A percentile compares a stretch with the other conserved stretches of the same genome.
Conservation (phyloP, 495 filamentous ascomycete species). For the Penicillium malachiteum region DNA sequence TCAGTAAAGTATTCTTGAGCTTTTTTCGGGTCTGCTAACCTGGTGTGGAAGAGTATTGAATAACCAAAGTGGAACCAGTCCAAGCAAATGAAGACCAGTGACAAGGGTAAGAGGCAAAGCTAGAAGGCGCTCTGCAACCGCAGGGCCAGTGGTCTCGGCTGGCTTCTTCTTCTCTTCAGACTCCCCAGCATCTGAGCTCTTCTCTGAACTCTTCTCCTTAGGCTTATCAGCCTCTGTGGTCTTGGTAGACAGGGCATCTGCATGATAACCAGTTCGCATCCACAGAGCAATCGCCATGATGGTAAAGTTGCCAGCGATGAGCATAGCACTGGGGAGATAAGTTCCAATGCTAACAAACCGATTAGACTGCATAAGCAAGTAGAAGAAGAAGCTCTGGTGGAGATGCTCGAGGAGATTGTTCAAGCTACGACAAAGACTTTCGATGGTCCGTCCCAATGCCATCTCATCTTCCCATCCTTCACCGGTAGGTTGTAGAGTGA, state of each 20-base stretch:
- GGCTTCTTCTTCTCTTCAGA: too few species aligned
- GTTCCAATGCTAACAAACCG: slow-evolving; percentile 98
- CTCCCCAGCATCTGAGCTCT: slow-evolving; percentile 16
- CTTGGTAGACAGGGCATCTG: slow-evolving; percentile 14
- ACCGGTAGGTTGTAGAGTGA: slow-evolving; percentile 86
- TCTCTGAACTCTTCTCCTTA: slow-evolving; percentile 25
- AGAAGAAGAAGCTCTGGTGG: slow-evolving; percentile 99
- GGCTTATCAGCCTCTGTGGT: slow-evolving; percentile 11
- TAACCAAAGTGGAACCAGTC: slow-evolving; percentile 80
- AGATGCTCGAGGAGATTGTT: slow-evolving; percentile 97
- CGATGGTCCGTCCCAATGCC: slow-evolving; percentile 83
- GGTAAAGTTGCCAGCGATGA: slow-evolving; percentile 89
- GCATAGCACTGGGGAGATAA: slow-evolving; percentile 94
- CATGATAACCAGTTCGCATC: slow-evolving; percentile 73
- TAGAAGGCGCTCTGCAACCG: slow-evolving; percentile 64
- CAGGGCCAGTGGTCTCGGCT: slow-evolving; percentile 19
- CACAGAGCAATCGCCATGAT: slow-evolving; percentile 93
- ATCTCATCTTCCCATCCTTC: slow-evolving; percentile 97
- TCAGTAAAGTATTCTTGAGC: background rate
- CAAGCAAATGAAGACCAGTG: slow-evolving; percentile 67
- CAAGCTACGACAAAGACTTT: slow-evolving; percentile 84
- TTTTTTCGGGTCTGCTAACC: slow-evolving; percentile 45
- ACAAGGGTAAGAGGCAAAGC: slow-evolving; percentile 78
- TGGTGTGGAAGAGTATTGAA: slow-evolving; percentile 72
- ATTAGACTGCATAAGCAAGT: slow-evolving; percentile 83